Percentiles rank a stretch among this genome's conserved stretches.
These are phyloP conservation scores for Melastoma candidum DNA, from an alignment of 441 rosid genomes.

Conservation along the genomic window DNA sequence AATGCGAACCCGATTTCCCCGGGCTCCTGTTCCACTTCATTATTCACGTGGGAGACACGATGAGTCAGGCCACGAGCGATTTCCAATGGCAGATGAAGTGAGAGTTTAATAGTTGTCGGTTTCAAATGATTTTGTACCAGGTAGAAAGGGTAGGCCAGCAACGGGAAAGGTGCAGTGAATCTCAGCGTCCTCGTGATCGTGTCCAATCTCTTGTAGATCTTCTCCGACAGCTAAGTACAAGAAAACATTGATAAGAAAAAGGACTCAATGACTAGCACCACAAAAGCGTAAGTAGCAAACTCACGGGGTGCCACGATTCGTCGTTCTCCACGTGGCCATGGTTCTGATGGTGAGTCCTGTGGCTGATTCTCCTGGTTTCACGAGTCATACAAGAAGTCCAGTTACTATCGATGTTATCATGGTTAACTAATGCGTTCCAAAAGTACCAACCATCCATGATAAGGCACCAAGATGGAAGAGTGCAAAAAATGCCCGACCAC, in stretches of 20 bases:
- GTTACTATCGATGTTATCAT: neutral
- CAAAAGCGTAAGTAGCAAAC: neutral
- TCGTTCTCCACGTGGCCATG: constrained; percentile 12
- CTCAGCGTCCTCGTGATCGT: constrained; percentile 39
- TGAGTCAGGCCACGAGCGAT: neutral
- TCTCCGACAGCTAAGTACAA: constrained; percentile 57
- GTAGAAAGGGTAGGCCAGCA: constrained; percentile 74
- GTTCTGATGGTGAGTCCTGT: constrained; percentile 12
- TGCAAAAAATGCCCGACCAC: constrained; percentile 75
- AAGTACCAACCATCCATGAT: constrained; percentile 75
- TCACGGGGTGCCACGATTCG: constrained; percentile 11
- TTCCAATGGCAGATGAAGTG: neutral
- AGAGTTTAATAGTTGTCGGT: neutral
- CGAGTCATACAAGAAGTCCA: neutral
- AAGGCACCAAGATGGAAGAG: constrained; percentile 85
- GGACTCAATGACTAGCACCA: too few relatives aligned
- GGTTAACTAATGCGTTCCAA: neutral
- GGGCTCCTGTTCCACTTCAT: constrained; percentile 74
- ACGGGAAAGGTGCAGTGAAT: constrained; percentile 64
- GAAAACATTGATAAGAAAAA: neutral
- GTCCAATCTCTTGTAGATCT: constrained; percentile 41
- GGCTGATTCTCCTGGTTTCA: constrained; percentile 6
- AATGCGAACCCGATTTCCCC: constrained; percentile 93
- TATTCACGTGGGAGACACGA: neutral
- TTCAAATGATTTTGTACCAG: constrained; percentile 33